Evolutionary conservation across 2,329 filamentous ascomycete genomes (phyloP), one percentile per base, ranked within the genome.

Genomic region (Trichoderma koningii): DNA sequence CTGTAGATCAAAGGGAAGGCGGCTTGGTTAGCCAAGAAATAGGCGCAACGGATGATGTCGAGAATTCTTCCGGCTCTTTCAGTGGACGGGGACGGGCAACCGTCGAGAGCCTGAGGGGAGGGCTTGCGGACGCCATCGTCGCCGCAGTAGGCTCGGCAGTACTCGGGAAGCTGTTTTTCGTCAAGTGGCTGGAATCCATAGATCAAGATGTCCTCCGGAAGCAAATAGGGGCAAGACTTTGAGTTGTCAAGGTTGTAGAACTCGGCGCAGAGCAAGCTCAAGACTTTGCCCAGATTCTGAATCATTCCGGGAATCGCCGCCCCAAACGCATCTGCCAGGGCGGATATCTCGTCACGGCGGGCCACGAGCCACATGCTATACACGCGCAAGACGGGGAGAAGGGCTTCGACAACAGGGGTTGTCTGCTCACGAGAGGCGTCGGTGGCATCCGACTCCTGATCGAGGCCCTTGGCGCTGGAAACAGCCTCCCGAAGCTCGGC

Each of bases 401-500:
- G 73, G n/a, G 75, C 79, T 65, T 77, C 76, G 15, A 81, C 71
- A 7, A 75, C 69, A 9, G 77, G 68, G 12, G 34, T 38, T 12
- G 76, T 76, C 48, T 80, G 77, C 61, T 75, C 69, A 21, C 47
- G 28, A n/a, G 38, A 7, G 23, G 42, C 19, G 21, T 63, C 60
- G 12, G 69, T 66, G 17, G 53, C 73, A 41, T 74, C 68, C 5
- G 65, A 62, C 21, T 70, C 67, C 15, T 71, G 70, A 14, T 70
- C 64, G 44, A 48, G 26, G 21, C 55, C 66, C 9, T 66, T 66
- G 15, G 68, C 65, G 10, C 70, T 72, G n/a, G 68, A 67, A 7
- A 66, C 38, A n/a, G 68, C 70, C 28, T 71, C 64, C 38, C 68
- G 84, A 3, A 96, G 81, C 70, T 92, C 89, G n/a, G 85, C 82